Percentiles rank a stretch among this genome's conserved stretches.
Evolutionary conservation across 495 filamentous ascomycete genomes (phyloP).

Genomic region (Jackrogersella minutella): DNA sequence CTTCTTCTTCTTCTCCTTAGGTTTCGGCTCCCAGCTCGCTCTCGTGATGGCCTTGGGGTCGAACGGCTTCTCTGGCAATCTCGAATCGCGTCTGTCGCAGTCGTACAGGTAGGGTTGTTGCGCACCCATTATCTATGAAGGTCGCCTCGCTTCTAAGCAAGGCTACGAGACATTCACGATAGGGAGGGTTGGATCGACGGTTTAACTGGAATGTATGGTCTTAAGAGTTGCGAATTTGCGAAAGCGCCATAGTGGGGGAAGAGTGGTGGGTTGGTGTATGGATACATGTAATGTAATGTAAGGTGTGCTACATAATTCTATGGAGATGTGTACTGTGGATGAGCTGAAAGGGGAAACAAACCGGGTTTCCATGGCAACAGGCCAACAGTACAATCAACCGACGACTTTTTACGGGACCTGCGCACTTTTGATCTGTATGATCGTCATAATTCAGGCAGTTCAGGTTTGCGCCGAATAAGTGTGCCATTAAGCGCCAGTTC

Average conservation of each 20-base stretch:
- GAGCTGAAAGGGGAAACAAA: slow-evolving; percentile 4
- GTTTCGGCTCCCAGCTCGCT: slow-evolving; percentile 68
- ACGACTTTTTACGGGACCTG: slow-evolving; percentile 3
- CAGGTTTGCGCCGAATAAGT: neutral
- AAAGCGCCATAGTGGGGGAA: slow-evolving; percentile 25
- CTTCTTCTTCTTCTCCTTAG: slow-evolving; percentile 67
- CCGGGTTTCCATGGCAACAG: slow-evolving; percentile 38
- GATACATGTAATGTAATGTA: neutral
- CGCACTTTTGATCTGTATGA: too few species aligned
- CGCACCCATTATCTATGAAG: slow-evolving; percentile 48
- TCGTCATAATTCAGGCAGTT: slow-evolving; percentile 4
- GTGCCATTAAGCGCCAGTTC: neutral
- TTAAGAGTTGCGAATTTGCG: slow-evolving; percentile 30
- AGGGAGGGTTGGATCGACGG: slow-evolving; percentile 10
- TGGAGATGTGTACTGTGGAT: neutral
- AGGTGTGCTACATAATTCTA: too few species aligned
- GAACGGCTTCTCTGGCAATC: slow-evolving; percentile 66
- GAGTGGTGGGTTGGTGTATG: slow-evolving; percentile 15
- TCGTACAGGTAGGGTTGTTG: slow-evolving; percentile 83
- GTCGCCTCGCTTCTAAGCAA: slow-evolving; percentile 30
- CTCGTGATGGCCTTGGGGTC: slow-evolving; percentile 84
- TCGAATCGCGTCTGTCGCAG: slow-evolving; percentile 52
- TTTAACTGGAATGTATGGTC: slow-evolving; percentile 36
- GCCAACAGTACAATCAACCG: slow-evolving; percentile 14
- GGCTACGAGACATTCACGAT: slow-evolving; percentile 36